Percentiles rank a stretch among this genome's conserved stretches.
Conservation (phyloP, 2,329 filamentous ascomycete genomes). For the Sarocladiaceae sp. region DNA sequence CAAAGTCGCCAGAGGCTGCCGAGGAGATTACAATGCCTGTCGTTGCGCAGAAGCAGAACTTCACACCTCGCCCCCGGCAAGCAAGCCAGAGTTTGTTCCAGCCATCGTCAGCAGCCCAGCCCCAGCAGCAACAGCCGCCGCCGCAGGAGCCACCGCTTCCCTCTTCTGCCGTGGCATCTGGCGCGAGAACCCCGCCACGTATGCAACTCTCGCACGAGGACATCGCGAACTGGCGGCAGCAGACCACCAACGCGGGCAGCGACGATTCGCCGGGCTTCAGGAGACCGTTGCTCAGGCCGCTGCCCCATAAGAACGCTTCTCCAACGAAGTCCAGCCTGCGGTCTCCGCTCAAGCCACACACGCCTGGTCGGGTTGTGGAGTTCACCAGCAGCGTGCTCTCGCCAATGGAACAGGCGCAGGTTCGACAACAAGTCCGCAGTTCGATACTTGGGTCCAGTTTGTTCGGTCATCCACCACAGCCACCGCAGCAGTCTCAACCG, state of each 20-base stretch:
- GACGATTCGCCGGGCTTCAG: slow-evolving; percentile 25
- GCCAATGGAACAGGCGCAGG: slow-evolving; percentile 33
- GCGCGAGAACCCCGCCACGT: slow-evolving; percentile 26
- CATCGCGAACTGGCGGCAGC: slow-evolving; percentile 34
- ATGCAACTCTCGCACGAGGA: slow-evolving; percentile 36
- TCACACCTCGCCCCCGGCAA: slow-evolving; percentile 36
- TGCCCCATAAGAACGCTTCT: slow-evolving; percentile 45
- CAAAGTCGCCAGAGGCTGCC: slow-evolving; percentile 22
- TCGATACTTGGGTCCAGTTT: slow-evolving; percentile 17
- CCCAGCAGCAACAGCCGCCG: slow-evolving; percentile 16
- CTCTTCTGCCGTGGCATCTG: background rate
- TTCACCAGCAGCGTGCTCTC: slow-evolving; percentile 47
- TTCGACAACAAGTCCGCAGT: slow-evolving; percentile 19
- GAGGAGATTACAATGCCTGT: slow-evolving; percentile 26
- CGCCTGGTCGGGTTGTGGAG: slow-evolving; percentile 51
- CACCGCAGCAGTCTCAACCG: background rate
- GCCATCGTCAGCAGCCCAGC: slow-evolving; percentile 20
- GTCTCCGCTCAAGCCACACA: slow-evolving; percentile 51
- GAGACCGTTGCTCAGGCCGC: slow-evolving; percentile 33
- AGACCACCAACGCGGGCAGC: slow-evolving; percentile 28
- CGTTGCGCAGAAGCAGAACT: slow-evolving; percentile 42
- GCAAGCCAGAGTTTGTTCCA: slow-evolving; percentile 32
- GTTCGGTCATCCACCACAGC: slow-evolving; percentile 5
- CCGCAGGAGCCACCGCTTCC: slow-evolving; percentile 16
- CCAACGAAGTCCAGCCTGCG: slow-evolving; percentile 52